A percentile compares a stretch with the other conserved stretches of the same genome.
Evolutionary conservation across 257 asterid genomes (phyloP).

Genomic region (Przewalskia tangutica): DNA sequence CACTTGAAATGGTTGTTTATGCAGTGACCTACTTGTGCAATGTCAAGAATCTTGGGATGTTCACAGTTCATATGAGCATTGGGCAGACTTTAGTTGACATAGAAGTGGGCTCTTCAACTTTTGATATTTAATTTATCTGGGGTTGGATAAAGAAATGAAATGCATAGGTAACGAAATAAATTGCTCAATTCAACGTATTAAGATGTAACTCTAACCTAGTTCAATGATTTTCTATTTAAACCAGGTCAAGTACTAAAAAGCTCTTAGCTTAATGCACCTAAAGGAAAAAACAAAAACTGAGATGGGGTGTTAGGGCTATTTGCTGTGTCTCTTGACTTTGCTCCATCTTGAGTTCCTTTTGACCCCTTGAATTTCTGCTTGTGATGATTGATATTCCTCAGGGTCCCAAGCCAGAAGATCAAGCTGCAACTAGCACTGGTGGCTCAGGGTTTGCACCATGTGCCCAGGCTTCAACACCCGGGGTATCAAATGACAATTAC

Average conservation of each 20-base stretch:
- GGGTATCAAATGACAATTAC: constrained; percentile 48
- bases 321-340: neutral
- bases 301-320: neutral
- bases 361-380: neutral
- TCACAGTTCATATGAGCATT: neutral
- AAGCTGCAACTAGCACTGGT: constrained; percentile 43
- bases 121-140: neutral
- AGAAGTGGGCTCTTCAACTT: neutral
- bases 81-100: neutral
- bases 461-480: constrained; percentile 39
- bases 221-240: neutral
- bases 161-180: neutral
- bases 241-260: neutral
- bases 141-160: neutral
- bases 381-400: constrained; percentile 15
- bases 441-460: constrained; percentile 43
- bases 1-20: neutral
- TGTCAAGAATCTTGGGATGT: neutral
- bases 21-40: neutral
- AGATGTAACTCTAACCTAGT: neutral
- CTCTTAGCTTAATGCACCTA: neutral
- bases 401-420: constrained; percentile 72
- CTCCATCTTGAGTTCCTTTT: neutral
- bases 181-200: neutral
- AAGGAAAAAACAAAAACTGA: neutral